phyloP scores from a whole-genome alignment of 106 monocot genomes.

The Agapanthus africanus region DNA sequence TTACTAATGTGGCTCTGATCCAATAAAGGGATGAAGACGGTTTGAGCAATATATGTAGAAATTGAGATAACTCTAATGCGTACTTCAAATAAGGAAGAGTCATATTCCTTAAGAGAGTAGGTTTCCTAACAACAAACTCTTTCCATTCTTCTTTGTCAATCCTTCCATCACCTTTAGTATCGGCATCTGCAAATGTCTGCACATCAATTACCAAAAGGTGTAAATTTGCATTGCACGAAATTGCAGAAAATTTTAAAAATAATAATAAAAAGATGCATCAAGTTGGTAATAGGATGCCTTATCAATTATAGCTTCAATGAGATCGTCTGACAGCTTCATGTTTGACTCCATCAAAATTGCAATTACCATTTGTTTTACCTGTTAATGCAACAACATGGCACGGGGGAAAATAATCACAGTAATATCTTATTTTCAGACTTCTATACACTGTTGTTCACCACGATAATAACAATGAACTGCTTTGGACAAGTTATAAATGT shows the following conservation, averaged over 20 bases:
- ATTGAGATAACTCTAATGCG: background rate
- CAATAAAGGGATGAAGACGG: too few relatives aligned
- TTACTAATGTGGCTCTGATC: too few relatives aligned
- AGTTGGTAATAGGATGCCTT: slow-evolving; percentile 30
- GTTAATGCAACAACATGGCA: background rate
- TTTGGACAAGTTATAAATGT: too few relatives aligned
- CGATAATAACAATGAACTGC: too few relatives aligned
- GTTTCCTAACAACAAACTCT: slow-evolving; percentile 49
- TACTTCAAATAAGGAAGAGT: slow-evolving; percentile 76
- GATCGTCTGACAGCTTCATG: slow-evolving; percentile 54
- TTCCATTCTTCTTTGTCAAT: slow-evolving; percentile 77
- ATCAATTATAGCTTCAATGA: slow-evolving; percentile 68
- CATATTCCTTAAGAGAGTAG: slow-evolving; percentile 86
- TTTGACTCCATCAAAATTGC: slow-evolving; percentile 63
- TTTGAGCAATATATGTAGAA: slow-evolving; percentile 2
- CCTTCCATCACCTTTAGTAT: slow-evolving; percentile 60
- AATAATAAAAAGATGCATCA: background rate
- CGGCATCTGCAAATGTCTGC: slow-evolving; percentile 81
- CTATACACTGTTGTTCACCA: too few relatives aligned
- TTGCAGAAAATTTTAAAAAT: background rate
- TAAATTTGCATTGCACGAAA: background rate
- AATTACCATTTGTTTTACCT: slow-evolving; percentile 80
- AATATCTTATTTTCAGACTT: too few relatives aligned
- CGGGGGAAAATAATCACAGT: background rate
- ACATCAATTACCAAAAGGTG: background rate